Evolutionary conservation across 2,329 filamentous ascomycete species (phyloP).

Genomic region (Cylindrodendrum hubeiense): DNA sequence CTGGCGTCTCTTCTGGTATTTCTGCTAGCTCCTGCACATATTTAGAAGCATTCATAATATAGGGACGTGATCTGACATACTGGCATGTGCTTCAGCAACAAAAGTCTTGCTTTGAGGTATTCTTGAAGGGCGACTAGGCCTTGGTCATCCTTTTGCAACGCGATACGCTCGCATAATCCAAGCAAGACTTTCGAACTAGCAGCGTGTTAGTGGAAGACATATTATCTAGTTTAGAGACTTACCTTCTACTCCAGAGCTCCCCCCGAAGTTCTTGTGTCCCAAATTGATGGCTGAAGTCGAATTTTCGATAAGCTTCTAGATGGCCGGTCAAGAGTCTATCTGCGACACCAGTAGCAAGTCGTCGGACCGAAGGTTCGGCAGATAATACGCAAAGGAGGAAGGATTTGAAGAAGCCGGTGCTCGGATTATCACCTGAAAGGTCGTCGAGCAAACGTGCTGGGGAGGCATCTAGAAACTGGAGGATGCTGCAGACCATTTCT

Average conservation of each 20-base stretch:
- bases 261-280: constrained; percentile 46
- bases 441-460: constrained; percentile 51
- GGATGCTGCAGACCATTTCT: constrained; percentile 55
- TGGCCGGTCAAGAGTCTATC: constrained; percentile 58
- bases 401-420: constrained; percentile 57
- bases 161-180: constrained; percentile 62
- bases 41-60: not conserved
- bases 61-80: constrained; percentile 49
- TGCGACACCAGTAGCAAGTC: constrained; percentile 61
- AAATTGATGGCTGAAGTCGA: constrained; percentile 41
- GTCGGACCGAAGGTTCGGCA: constrained; percentile 61
- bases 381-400: constrained; percentile 68
- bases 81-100: constrained; percentile 63
- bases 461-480: constrained; percentile 69
- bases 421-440: constrained; percentile 40
- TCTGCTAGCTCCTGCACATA: constrained; percentile 64
- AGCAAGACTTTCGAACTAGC: constrained; percentile 54
- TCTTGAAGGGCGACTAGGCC: constrained; percentile 63
- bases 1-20: constrained; percentile 65
- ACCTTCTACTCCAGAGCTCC: constrained; percentile 68
- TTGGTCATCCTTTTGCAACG: constrained; percentile 56
- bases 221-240: constrained; percentile 32
- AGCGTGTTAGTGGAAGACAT: constrained; percentile 11
- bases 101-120: constrained; percentile 68
- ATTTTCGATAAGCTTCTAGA: constrained; percentile 44